Evolutionary conservation across 202 grass and related monocot species (phyloP).

Genomic region (Thinopyrum obtusiflorum): DNA sequence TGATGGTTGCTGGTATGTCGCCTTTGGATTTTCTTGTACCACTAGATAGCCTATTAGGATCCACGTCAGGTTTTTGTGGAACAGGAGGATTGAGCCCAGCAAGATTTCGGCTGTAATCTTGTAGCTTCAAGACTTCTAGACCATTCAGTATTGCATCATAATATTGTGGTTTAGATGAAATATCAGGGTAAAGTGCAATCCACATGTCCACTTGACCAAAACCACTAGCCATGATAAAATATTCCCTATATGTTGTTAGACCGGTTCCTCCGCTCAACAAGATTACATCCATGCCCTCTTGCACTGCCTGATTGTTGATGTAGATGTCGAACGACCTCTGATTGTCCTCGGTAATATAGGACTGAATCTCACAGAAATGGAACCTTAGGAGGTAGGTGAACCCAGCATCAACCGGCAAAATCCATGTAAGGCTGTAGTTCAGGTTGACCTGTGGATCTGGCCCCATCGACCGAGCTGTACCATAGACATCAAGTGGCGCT

Average conservation of each 20-base stretch:
- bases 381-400: conserved; percentile 7
- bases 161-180: neutral
- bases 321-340: conserved; percentile 8
- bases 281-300: conserved; percentile 4
- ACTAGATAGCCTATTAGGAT: too few relatives aligned
- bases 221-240: neutral
- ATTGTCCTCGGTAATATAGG: neutral
- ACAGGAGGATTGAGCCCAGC: neutral
- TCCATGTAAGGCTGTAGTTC: conserved; percentile 22
- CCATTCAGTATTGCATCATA: conserved; percentile 21
- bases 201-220: neutral
- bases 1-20: too few relatives aligned
- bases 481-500: neutral
- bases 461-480: conserved; percentile 2
- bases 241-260: neutral
- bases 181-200: conserved; percentile 7
- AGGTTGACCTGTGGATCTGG: neutral
- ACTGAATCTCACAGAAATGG: conserved; percentile 19
- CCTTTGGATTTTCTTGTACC: neutral
- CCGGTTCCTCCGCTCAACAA: neutral
- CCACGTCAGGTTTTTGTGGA: neutral
- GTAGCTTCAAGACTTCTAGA: conserved; percentile 13
- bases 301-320: conserved; percentile 4
- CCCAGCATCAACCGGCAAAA: conserved; percentile 7
- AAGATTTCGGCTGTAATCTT: neutral